Conservation (phyloP, 345 rosid species). For the Brassica napus region DNA sequence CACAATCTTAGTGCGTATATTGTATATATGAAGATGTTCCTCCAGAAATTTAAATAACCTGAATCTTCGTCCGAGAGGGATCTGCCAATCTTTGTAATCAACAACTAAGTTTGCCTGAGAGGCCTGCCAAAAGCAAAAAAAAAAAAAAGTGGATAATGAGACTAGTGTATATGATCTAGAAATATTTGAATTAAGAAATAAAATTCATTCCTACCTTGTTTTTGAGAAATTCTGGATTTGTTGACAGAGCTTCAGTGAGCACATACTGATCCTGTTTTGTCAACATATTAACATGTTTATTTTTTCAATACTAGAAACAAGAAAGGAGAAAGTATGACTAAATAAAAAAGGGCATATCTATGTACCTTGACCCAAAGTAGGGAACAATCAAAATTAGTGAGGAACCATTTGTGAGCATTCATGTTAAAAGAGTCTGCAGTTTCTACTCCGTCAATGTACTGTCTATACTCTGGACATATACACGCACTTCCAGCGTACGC, state of each 20-base stretch:
- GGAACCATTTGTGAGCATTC: conserved; percentile 94
- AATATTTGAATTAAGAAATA: neutral
- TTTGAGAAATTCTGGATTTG: conserved; percentile 83
- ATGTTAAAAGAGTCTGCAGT: conserved; percentile 88
- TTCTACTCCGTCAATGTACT: conserved; percentile 78
- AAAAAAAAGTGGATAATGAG: neutral
- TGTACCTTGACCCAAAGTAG: conserved; percentile 90
- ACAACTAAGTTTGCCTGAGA: conserved; percentile 81
- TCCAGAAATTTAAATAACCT: conserved; percentile 48
- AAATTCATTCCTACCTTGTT: conserved; percentile 59
- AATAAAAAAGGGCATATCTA: neutral
- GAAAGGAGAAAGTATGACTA: neutral
- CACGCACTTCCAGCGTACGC: conserved; percentile 97
- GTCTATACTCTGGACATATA: conserved; percentile 80
- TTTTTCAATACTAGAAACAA: neutral
- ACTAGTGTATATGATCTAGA: neutral
- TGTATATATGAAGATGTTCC: neutral
- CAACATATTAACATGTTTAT: neutral
- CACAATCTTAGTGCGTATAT: neutral
- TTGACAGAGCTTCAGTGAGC: conserved; percentile 80
- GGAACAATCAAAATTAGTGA: conserved; percentile 89
- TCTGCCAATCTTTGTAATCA: conserved; percentile 96
- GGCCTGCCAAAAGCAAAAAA: conserved; percentile 46
- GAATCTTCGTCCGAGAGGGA: conserved; percentile 94
- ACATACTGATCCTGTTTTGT: conserved; percentile 66